Conservation (phyloP, 805 yeast species). For the Candida maltosa region DNA sequence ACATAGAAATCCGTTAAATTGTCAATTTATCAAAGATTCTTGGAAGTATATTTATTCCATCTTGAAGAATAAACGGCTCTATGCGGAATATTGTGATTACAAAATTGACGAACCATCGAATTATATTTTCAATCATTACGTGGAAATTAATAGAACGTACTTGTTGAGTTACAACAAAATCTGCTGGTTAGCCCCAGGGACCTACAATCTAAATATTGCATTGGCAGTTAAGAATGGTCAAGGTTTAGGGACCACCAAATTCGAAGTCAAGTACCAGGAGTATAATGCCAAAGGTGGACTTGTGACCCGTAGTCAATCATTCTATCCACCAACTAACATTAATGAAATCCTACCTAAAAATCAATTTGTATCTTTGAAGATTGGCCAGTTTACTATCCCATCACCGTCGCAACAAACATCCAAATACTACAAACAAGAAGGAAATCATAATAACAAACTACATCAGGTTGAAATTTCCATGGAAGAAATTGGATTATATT, state of each 20-base stretch:
- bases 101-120: conserved; percentile 47
- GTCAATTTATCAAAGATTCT: conserved; percentile 43
- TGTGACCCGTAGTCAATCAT: conserved; percentile 32
- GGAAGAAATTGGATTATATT: conserved; percentile 55
- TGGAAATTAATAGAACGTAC: conserved; percentile 49
- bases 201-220: conserved; percentile 50
- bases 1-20: conserved; percentile 18
- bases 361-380: conserved; percentile 45
- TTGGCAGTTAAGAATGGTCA: conserved; percentile 49
- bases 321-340: conserved; percentile 56
- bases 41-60: conserved; percentile 55
- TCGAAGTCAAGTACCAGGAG: conserved; percentile 38
- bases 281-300: conserved; percentile 21
- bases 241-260: conserved; percentile 59
- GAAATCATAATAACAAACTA: conserved; percentile 16
- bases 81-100: conserved; percentile 44
- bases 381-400: conserved; percentile 47
- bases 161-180: conserved; percentile 43
- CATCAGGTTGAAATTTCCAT: conserved; percentile 40
- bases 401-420: conserved; percentile 1
- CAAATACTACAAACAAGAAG: conserved; percentile 1
- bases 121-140: conserved; percentile 40
- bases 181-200: conserved; percentile 46
- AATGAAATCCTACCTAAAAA: conserved; percentile 55
- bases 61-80: conserved; percentile 49